Percentiles rank a stretch among this genome's conserved stretches.
These are phyloP conservation scores for Leccinum variicolor DNA, from an alignment of 768 basidiomycete genomes.

Conservation along the genomic window DNA sequence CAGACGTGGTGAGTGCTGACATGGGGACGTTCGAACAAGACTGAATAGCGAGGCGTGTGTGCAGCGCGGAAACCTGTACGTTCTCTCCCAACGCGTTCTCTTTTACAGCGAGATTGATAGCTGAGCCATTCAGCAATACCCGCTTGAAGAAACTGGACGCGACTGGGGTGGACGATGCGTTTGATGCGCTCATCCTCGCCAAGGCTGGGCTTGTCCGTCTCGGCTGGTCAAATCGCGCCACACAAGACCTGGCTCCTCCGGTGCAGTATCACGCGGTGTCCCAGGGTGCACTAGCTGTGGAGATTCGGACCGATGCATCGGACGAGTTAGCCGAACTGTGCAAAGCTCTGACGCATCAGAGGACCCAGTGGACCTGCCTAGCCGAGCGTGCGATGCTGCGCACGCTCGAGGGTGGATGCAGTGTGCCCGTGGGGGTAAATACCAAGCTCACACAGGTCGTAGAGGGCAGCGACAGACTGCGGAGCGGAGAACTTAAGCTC, in stretches of 20 bases:
- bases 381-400: constrained; percentile 88
- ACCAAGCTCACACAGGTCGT: constrained; percentile 41
- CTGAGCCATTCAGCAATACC: constrained; percentile 64
- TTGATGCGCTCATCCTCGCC: constrained; percentile 88
- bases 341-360: constrained; percentile 65
- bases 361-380: constrained; percentile 70
- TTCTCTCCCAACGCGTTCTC: constrained; percentile 11
- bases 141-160: constrained; percentile 90
- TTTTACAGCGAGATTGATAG: constrained; percentile 1
- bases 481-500: constrained; percentile 29
- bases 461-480: constrained; percentile 29
- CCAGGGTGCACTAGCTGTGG: constrained; percentile 89
- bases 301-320: constrained; percentile 69
- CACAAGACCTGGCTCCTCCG: constrained; percentile 70
- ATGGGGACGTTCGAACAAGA: background rate
- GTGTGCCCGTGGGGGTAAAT: constrained; percentile 88
- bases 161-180: constrained; percentile 57
- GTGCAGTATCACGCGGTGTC: constrained; percentile 86
- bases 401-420: constrained; percentile 95
- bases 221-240: constrained; percentile 70
- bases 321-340: constrained; percentile 61
- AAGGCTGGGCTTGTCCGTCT: constrained; percentile 87
- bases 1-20: constrained; percentile 73
- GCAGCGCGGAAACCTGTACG: constrained; percentile 86
- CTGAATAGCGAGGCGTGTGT: background rate